phyloP scores from a whole-genome alignment of 768 basidiomycete genomes.

The Amanita pallidorosea region DNA sequence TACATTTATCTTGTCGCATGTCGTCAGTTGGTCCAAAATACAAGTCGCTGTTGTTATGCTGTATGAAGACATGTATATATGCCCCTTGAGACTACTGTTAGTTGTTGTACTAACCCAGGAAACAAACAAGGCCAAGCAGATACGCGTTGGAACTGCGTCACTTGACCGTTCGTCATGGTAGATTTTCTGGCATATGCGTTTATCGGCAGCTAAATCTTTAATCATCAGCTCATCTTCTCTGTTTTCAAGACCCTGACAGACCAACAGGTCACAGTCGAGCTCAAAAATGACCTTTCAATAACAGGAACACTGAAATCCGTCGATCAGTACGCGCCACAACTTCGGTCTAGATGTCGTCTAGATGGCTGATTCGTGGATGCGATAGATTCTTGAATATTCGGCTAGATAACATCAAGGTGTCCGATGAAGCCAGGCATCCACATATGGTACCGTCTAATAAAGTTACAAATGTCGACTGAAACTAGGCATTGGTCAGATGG shows the following conservation, averaged over 20 bases:
- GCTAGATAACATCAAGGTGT: slow-evolving; percentile 85
- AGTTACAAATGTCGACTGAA: no score
- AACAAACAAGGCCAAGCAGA: slow-evolving; percentile 3
- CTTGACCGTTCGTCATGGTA: slow-evolving; percentile 3
- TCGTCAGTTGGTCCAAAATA: slow-evolving; percentile 9
- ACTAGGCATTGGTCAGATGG: slow-evolving; percentile 56
- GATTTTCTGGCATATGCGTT: background rate
- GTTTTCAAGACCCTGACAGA: slow-evolving; percentile 99
- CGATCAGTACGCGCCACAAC: slow-evolving; percentile 66
- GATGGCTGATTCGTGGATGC: slow-evolving; percentile 3
- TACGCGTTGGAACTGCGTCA: background rate
- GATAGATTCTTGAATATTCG: slow-evolving; percentile 90
- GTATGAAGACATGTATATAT: slow-evolving; percentile 6
- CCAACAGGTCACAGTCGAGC: slow-evolving; percentile 92
- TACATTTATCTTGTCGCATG: background rate
- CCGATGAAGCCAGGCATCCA: slow-evolving; percentile 88
- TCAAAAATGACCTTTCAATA: slow-evolving; percentile 98
- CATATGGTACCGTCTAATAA: slow-evolving; percentile 66
- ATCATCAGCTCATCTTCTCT: slow-evolving; percentile 77
- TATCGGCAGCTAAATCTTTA: background rate
- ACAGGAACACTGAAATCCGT: slow-evolving; percentile 94
- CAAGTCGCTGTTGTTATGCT: background rate
- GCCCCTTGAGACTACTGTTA: background rate
- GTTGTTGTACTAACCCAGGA: background rate
- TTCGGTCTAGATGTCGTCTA: background rate